These are phyloP conservation scores for Termitomyces sp. DNA, from an alignment of 768 basidiomycete species.

Conservation along the genomic window DNA sequence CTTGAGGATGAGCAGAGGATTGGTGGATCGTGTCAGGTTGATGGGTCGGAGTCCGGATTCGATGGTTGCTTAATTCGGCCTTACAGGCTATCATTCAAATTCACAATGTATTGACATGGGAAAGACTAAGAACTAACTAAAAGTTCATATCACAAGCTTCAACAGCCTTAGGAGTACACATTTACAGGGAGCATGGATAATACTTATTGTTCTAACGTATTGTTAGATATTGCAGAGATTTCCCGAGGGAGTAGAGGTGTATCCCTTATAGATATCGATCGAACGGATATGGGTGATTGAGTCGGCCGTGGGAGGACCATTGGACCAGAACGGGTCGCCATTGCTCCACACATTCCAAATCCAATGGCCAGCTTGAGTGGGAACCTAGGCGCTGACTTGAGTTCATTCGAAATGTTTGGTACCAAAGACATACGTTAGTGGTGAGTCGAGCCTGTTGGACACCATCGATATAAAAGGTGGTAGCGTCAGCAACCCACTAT, in stretches of 20 bases:
- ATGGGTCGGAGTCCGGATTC: conserved; percentile 12
- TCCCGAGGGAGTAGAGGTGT: conserved; percentile 20
- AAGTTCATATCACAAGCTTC: neutral
- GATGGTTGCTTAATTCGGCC: neutral
- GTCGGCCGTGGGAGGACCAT: conserved; percentile 28
- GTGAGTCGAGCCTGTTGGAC: conserved; percentile 25
- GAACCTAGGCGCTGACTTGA: conserved; percentile 18
- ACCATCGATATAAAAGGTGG: conserved; percentile 31
- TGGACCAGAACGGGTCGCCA: conserved; percentile 30
- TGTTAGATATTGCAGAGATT: conserved; percentile 18
- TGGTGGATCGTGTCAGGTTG: neutral
- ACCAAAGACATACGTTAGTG: conserved; percentile 18
- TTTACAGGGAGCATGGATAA: too few relatives aligned
- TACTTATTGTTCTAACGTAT: neutral
- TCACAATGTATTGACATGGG: neutral
- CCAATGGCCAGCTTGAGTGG: conserved; percentile 24
- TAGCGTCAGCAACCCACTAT: conserved; percentile 26
- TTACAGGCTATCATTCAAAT: neutral
- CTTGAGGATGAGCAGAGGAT: neutral
- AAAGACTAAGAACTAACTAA: neutral
- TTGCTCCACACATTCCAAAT: conserved; percentile 33
- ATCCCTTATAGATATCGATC: conserved; percentile 30
- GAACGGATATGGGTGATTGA: conserved; percentile 30
- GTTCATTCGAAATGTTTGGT: neutral
- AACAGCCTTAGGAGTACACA: neutral